These are phyloP conservation scores for Penstemon eatonii DNA, from an alignment of 257 asterid genomes.

Conservation along the genomic window DNA sequence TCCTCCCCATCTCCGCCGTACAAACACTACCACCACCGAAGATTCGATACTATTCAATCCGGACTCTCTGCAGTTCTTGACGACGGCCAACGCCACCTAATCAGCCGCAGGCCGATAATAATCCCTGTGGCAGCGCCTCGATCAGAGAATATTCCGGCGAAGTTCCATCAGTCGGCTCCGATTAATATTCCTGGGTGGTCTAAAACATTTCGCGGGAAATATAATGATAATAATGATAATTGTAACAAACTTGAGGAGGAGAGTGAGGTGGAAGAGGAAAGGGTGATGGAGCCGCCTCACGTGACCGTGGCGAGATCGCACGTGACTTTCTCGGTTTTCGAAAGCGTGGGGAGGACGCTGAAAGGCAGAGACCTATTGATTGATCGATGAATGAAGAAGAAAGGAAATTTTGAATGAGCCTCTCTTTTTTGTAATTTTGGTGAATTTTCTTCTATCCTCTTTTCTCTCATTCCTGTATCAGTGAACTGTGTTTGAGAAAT, in stretches of 20 bases:
- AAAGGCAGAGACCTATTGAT: slow-evolving; percentile 87
- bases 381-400: slow-evolving; percentile 26
- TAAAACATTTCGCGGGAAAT: slow-evolving; percentile 22
- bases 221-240: background rate
- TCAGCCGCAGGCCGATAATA: no score
- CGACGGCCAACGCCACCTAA: no score
- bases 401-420: background rate
- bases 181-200: slow-evolving; percentile 79
- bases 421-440: no score
- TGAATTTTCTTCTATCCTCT: no score
- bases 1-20: slow-evolving; percentile 43
- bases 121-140: no score
- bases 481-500: background rate
- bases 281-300: slow-evolving; percentile 92
- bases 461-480: no score
- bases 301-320: slow-evolving; percentile 86
- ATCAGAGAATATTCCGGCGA: slow-evolving; percentile 35
- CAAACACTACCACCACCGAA: slow-evolving; percentile 39
- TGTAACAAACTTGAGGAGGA: slow-evolving; percentile 21
- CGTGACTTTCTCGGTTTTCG: slow-evolving; percentile 88
- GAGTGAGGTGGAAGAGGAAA: slow-evolving; percentile 34
- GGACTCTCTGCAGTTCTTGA: slow-evolving; percentile 5
- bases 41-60: slow-evolving; percentile 28
- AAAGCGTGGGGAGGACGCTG: slow-evolving; percentile 85
- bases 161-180: slow-evolving; percentile 78